Conservation (phyloP, 805 yeast genomes). For the Kregervanrija pseudodelftensis region DNA sequence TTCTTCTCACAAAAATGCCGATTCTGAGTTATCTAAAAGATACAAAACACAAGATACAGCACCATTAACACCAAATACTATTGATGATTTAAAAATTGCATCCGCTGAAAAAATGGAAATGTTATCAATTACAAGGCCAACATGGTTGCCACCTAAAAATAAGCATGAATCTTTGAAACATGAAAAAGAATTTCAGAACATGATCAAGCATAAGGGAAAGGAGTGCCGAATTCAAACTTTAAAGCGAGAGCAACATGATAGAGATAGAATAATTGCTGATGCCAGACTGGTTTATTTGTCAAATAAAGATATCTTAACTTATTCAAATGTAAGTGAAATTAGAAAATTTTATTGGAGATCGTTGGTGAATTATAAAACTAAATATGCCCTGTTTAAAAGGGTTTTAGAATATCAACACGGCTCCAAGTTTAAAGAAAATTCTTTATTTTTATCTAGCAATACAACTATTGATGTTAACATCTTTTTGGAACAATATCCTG, state of each 20-base stretch:
- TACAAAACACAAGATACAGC: conserved; percentile 11
- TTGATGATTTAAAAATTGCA: conserved; percentile 55
- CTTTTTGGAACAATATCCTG: too few species aligned
- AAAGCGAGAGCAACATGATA: conserved; percentile 27
- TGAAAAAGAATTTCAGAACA: conserved; percentile 42
- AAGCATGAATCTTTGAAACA: conserved; percentile 46
- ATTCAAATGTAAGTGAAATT: conserved; percentile 25
- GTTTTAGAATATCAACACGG: conserved; percentile 9
- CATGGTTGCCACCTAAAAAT: conserved; percentile 64
- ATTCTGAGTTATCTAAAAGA: conserved; percentile 31
- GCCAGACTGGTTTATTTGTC: conserved; percentile 27
- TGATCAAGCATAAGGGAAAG: conserved; percentile 28
- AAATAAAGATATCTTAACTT: conserved; percentile 19
- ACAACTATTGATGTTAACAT: too few species aligned
- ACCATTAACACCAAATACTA: conserved; percentile 20
- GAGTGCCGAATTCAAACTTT: conserved; percentile 25
- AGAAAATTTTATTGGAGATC: conserved; percentile 29
- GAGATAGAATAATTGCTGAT: conserved; percentile 26
- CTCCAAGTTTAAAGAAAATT: too few species aligned
- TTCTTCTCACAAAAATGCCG: conserved; percentile 29
- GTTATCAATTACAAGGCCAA: conserved; percentile 58
- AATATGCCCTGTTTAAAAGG: conserved; percentile 16
- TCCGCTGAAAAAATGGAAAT: conserved; percentile 52
- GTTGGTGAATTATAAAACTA: conserved; percentile 13
- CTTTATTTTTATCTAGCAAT: too few species aligned